Evolutionary conservation across 495 filamentous ascomycete genomes (phyloP), one percentile per base, ranked within the genome.

Genomic region (Aspergillus avenaceus): DNA sequence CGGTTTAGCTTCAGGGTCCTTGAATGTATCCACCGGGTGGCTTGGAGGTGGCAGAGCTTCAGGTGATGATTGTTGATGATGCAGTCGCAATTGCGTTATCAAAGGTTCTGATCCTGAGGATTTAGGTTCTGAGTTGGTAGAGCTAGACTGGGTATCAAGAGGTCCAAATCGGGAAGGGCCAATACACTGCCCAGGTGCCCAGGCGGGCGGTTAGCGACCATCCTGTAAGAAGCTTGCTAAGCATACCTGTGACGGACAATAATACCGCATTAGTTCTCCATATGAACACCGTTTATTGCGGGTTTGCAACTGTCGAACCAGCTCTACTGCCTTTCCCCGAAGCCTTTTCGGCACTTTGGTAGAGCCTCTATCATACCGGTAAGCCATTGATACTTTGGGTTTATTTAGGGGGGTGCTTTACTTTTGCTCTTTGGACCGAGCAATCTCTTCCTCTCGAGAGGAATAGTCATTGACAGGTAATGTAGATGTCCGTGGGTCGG

Each of bases 401-500:
- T 8, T 8, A 21, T 5, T 18, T 14, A 38, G 21, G 21, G 25
- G 32, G n/a, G 43, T 47, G 8, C 4, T 13, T 16, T 29, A 32
- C 54, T 43, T 55, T 38, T 46, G 31, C 9, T 58, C 43, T 24
- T 65, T 56, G 1, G 45, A 22, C 23, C 52, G 54, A n/a, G 70
- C 54, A 38, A 97, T 96, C 54, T 97, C 92, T 23, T 87, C 76
- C 60, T 97, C 93, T 22, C 92, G 80, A 5, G 88, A 64, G 2
- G 85, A 88, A 56, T 91, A 92, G 60, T 93, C 88, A 54, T 88
- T 91, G 56, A 91, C 83, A 25, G 77, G 75, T 42, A 89, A 84
- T 0, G 76, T 70, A 0, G 82, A 90, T 52, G 90, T 80, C 24
- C 66, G 79, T 13, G 59, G 62, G 58, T 92, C 78, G 12, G 85